Evolutionary conservation across 2,329 filamentous ascomycete genomes (phyloP), one percentile per base, ranked within the genome.

Genomic region (Diaporthe batatas): DNA sequence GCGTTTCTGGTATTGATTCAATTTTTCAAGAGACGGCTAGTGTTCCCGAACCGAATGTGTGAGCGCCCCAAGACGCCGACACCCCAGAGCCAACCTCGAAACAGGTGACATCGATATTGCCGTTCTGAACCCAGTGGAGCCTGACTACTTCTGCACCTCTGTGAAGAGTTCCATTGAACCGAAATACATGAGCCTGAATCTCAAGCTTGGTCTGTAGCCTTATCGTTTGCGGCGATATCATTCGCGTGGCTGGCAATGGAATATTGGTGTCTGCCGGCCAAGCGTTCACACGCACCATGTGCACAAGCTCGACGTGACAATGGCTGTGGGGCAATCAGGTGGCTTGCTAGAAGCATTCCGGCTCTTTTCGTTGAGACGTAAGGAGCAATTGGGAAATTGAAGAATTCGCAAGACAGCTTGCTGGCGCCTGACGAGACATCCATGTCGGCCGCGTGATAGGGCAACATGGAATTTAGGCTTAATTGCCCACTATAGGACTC

Each of bases 101-200:
- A 23, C 29, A 51, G 44, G 12, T 39, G 42, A 65, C 44, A 25
- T 51, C 21, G 6, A 25, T 36, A 51, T 51, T 65, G 62, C 21
- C 12, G 11, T 39, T 21, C n/a, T 34, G 21, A 51, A 21, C n/a
- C 6, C 18, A 34, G 34, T 51, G 59, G 44, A 18, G 59, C 29
- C 29, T 29, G 5, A 29, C 29, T 36, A 16, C 23, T 1, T 47
- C 59, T 51, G 6, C 29, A 14, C 21, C 32, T 39, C 23, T 10
- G 29, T 36, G 44, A 18, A 11, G n/a, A 23, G 53, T 62, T 72
- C 70, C 62, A n/a, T 72, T 68, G 51, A 68, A 29, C 70, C 70
- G 62, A 68, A 29, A 14, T 25, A 65, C 29, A 65, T 65, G 44
- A 65, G 62, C 62, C 62, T 65, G 62, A 65, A 65, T 65, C 12